Conservation (phyloP, 1,284 basidiomycete species). For the Schizopora paradoxa region DNA sequence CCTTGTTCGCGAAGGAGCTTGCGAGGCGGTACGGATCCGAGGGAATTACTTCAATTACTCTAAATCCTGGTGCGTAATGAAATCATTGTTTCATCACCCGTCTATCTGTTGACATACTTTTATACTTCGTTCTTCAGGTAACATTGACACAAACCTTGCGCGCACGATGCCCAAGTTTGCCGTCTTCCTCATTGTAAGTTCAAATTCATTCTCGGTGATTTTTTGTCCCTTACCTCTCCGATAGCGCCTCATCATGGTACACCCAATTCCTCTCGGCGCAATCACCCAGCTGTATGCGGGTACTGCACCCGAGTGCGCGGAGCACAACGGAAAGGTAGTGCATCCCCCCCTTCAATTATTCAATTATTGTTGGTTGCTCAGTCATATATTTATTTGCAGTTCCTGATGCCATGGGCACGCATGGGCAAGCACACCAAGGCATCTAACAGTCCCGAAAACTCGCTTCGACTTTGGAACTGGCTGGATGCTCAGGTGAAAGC, state of each 20-base stretch:
- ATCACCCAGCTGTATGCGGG: slow-evolving; percentile 21
- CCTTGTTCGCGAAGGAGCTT: slow-evolving; percentile 44
- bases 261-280: slow-evolving; percentile 11
- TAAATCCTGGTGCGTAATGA: slow-evolving; percentile 48
- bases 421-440: slow-evolving; percentile 8
- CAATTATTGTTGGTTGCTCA: no score
- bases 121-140: no score
- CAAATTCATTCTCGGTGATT: no score
- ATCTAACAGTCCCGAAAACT: slow-evolving; percentile 11
- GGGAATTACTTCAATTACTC: slow-evolving; percentile 44
- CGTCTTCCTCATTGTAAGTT: no score
- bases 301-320: slow-evolving; percentile 15
- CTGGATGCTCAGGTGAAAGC: slow-evolving; percentile 19
- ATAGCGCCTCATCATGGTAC: background rate
- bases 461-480: slow-evolving; percentile 22
- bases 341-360: background rate
- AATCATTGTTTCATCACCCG: no score
- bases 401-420: slow-evolving; percentile 24
- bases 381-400: slow-evolving; percentile 10
- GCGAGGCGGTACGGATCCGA: slow-evolving; percentile 44
- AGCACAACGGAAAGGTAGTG: slow-evolving; percentile 20
- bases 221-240: no score
- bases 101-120: no score
- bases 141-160: no score
- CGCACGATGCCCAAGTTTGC: no score